Percentiles rank a stretch among this genome's conserved stretches.
These are phyloP conservation scores for Termitomyces sp. DNA, from an alignment of 768 basidiomycete genomes.

Conservation along the genomic window DNA sequence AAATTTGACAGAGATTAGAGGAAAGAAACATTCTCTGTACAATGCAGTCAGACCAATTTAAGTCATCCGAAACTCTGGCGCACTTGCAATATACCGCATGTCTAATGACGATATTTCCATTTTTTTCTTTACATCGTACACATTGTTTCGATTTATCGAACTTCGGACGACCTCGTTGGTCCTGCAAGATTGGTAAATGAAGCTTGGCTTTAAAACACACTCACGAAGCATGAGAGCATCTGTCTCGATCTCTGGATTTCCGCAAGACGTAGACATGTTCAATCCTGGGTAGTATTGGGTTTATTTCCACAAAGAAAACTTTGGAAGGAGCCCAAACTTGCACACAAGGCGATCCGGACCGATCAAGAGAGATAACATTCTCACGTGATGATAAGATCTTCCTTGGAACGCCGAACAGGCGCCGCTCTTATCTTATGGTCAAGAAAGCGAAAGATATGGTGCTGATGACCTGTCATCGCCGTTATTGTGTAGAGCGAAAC, in stretches of 20 bases:
- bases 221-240: constrained; percentile 68
- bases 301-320: no score
- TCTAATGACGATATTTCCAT: constrained; percentile 67
- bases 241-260: constrained; percentile 53
- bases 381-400: not conserved
- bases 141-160: constrained; percentile 65
- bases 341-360: not conserved
- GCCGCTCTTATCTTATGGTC: not conserved
- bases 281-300: not conserved
- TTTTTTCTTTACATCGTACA: constrained; percentile 66
- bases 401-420: not conserved
- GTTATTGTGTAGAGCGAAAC: not conserved
- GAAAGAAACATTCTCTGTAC: constrained; percentile 59
- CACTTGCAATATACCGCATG: constrained; percentile 87
- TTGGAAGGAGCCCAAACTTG: not conserved
- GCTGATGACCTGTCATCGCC: not conserved
- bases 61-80: constrained; percentile 14
- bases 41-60: not conserved
- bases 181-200: constrained; percentile 5
- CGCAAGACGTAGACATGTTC: constrained; percentile 43
- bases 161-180: constrained; percentile 49
- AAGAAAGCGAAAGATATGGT: not conserved
- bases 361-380: not conserved
- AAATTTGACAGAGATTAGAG: constrained; percentile 59
- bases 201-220: constrained; percentile 16